Percentiles rank a stretch among this genome's conserved stretches.
phyloP scores from a whole-genome alignment of 2,329 filamentous ascomycete genomes.

The Fusarium napiforme region DNA sequence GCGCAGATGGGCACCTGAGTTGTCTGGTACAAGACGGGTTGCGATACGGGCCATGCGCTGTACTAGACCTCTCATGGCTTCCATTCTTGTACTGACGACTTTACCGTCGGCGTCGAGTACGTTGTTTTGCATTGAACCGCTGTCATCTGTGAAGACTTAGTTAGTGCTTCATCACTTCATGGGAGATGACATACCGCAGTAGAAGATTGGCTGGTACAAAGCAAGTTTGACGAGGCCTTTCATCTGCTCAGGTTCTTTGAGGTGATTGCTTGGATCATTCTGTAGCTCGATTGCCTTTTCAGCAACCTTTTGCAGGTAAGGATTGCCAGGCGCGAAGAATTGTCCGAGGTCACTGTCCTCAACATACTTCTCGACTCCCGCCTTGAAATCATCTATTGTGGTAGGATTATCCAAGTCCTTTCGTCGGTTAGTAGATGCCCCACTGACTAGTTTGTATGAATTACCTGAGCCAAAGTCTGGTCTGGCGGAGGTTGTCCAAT shows the following conservation, averaged over 20 bases:
- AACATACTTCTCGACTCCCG: neutral
- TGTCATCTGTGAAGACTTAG: no score
- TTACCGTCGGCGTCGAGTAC: neutral
- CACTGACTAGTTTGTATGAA: accelerated
- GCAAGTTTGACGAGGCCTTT: neutral
- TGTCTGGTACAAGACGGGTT: neutral
- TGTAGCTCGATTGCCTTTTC: neutral
- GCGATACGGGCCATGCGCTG: neutral
- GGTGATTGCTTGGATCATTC: neutral
- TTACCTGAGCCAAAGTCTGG: neutral
- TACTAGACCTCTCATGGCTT: neutral
- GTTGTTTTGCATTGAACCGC: neutral
- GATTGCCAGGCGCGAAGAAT: neutral
- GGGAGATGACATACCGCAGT: neutral
- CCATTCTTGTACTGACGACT: neutral
- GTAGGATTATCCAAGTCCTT: neutral
- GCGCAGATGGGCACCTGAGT: neutral
- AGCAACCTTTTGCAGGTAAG: neutral
- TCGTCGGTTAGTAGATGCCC: accelerated
- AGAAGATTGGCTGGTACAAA: neutral
- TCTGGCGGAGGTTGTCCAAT: neutral
- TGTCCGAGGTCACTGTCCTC: neutral
- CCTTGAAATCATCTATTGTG: neutral
- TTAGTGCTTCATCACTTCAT: no score
- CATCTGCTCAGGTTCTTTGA: neutral